These are phyloP conservation scores for Talaromyces trachyspermus DNA, from an alignment of 495 filamentous ascomycete genomes.

Conservation along the genomic window DNA sequence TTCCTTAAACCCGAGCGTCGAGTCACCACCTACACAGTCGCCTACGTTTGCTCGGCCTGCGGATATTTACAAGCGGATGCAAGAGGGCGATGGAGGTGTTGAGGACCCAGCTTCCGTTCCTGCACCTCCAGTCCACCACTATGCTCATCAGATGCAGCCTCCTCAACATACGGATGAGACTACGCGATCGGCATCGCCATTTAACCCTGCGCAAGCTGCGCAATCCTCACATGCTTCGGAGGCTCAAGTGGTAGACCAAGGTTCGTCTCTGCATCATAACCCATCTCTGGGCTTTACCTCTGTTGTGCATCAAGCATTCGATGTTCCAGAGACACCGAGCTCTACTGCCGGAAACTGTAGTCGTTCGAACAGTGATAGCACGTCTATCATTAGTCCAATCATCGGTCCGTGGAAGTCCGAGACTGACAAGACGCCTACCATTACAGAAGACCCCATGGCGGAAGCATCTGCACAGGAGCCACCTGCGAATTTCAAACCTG, in stretches of 20 bases:
- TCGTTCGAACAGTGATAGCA: constrained; percentile 58
- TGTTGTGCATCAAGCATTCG: constrained; percentile 64
- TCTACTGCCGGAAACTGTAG: constrained; percentile 40
- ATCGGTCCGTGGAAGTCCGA: constrained; percentile 40
- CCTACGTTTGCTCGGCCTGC: constrained; percentile 64
- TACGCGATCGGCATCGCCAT: constrained; percentile 8
- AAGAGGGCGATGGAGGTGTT: constrained; percentile 46
- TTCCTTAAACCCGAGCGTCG: neutral
- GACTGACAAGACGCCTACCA: constrained; percentile 47
- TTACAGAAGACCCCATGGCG: constrained; percentile 44
- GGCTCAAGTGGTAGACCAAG: constrained; percentile 11
- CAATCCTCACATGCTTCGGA: constrained; percentile 10
- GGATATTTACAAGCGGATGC: constrained; percentile 70
- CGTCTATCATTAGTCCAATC: constrained; percentile 61
- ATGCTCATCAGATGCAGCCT: neutral
- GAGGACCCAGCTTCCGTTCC: constrained; percentile 5
- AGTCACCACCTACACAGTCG: constrained; percentile 30
- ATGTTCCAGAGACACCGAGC: constrained; percentile 54
- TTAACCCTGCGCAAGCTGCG: constrained; percentile 13
- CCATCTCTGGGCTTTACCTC: constrained; percentile 58
- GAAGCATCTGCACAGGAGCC: constrained; percentile 26
- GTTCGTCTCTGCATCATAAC: constrained; percentile 40
- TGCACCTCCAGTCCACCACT: neutral
- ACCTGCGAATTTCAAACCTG: constrained; percentile 40
- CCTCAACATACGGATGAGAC: neutral